Conservation (phyloP, 139 green algal genomes). For the Coccomyxa sp. region DNA sequence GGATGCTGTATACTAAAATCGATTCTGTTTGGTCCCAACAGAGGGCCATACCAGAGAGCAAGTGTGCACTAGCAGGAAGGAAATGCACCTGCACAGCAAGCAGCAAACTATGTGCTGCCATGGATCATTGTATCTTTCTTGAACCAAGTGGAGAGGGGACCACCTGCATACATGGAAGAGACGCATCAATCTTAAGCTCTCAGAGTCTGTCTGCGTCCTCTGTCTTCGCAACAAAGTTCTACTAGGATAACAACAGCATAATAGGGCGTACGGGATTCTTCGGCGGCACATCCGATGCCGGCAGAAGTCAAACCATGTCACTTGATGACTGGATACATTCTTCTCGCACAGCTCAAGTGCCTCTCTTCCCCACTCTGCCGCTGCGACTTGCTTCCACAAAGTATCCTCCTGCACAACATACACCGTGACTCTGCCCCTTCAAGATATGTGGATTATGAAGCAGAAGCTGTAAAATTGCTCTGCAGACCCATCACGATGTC, state of each 20-base stretch:
- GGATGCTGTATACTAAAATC: neutral
- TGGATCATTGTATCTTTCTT: constrained; percentile 36
- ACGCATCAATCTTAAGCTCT: no score
- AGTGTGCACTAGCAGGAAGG: neutral
- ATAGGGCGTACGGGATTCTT: neutral
- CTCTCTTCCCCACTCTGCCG: constrained; percentile 24
- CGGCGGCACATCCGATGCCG: neutral
- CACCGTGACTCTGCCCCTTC: no score
- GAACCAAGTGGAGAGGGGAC: constrained; percentile 31
- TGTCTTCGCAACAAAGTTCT: no score
- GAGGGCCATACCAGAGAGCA: neutral
- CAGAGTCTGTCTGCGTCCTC: no score
- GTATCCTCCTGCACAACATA: constrained; percentile 15
- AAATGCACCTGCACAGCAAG: constrained; percentile 35
- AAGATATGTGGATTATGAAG: neutral
- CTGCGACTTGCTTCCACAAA: constrained; percentile 25
- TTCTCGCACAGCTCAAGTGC: constrained; percentile 4
- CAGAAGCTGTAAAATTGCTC: neutral
- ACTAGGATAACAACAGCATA: neutral
- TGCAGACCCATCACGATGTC: no score
- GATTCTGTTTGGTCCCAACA: neutral
- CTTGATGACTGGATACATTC: neutral
- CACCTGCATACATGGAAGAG: neutral
- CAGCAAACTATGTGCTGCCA: constrained; percentile 38
- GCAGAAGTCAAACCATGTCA: neutral